Conservation (phyloP, 2,329 filamentous ascomycete species). For the Ophiognomonia clavigignenti-juglandacearum region DNA sequence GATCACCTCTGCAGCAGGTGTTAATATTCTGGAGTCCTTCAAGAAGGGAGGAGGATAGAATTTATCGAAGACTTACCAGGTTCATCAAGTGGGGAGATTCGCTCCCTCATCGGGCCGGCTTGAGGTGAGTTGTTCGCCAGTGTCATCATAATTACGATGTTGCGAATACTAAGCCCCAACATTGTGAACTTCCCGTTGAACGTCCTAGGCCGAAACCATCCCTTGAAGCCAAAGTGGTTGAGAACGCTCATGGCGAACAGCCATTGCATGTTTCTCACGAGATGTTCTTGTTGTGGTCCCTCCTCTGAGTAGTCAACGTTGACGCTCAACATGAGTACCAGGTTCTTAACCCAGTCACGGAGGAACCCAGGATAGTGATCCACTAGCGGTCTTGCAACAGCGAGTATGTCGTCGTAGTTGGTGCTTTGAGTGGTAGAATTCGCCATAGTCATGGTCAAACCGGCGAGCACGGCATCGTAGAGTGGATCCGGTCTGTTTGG, state of each 20-base stretch:
- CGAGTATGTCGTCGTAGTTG: conserved; percentile 68
- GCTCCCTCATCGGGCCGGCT: conserved; percentile 46
- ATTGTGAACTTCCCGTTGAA: conserved; percentile 71
- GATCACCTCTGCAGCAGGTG: conserved; percentile 56
- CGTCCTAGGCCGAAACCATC: conserved; percentile 54
- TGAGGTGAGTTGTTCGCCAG: conserved; percentile 54
- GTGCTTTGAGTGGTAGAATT: conserved; percentile 39
- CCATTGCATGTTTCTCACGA: conserved; percentile 68
- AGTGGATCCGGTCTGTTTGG: conserved; percentile 42
- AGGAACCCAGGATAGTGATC: conserved; percentile 47
- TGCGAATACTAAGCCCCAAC: conserved; percentile 69
- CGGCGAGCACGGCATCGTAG: conserved; percentile 56
- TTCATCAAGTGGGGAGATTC: conserved; percentile 58
- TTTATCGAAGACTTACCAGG: conserved; percentile 38
- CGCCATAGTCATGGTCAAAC: conserved; percentile 50
- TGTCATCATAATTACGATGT: conserved; percentile 61
- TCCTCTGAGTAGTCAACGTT: conserved; percentile 81
- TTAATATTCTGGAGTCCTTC: not conserved
- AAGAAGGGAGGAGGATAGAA: conserved; percentile 14
- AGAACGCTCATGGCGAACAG: conserved; percentile 75
- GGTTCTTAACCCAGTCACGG: conserved; percentile 58
- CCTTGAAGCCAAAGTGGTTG: conserved; percentile 69
- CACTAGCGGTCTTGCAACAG: conserved; percentile 53
- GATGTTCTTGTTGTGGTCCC: conserved; percentile 61
- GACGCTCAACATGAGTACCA: conserved; percentile 65